These are phyloP conservation scores for Laburnicola sp. DNA, from an alignment of 2,329 filamentous ascomycete genomes.

Conservation along the genomic window DNA sequence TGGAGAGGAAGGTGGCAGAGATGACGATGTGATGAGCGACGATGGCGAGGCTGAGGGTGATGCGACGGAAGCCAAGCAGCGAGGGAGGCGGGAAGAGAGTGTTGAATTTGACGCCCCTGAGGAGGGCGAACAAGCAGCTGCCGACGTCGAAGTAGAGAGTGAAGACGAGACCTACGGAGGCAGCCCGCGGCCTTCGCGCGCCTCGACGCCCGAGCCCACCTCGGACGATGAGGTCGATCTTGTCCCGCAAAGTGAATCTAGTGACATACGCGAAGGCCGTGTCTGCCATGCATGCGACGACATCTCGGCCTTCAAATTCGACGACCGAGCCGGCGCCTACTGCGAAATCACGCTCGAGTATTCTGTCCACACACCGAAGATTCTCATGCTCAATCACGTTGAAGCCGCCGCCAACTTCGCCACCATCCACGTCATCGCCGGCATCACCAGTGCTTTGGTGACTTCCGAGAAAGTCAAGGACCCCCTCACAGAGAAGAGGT, in stretches of 20 bases:
- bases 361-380: conserved; percentile 76
- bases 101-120: conserved; percentile 92
- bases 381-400: conserved; percentile 89
- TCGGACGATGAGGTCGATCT: conserved; percentile 28
- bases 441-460: conserved; percentile 73
- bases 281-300: conserved; percentile 57
- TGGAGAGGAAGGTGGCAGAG: conserved; percentile 52
- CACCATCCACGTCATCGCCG: conserved; percentile 83
- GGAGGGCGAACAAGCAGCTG: conserved; percentile 81
- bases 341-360: conserved; percentile 85
- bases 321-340: conserved; percentile 71
- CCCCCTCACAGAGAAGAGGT: conserved; percentile 50
- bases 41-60: conserved; percentile 59
- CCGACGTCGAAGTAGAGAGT: conserved; percentile 61
- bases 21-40: conserved; percentile 76
- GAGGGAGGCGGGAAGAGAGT: conserved; percentile 75
- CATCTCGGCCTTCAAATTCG: conserved; percentile 77
- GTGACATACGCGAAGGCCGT: conserved; percentile 39
- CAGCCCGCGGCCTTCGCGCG: conserved; percentile 46
- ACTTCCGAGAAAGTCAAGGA: conserved; percentile 62
- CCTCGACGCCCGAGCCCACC: conserved; percentile 35
- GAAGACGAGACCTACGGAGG: conserved; percentile 59
- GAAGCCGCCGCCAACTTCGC: conserved; percentile 77
- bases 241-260: conserved; percentile 23
- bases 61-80: conserved; percentile 70